Conservation (phyloP, 2,329 filamentous ascomycete species). For the Neonectria hederae region DNA sequence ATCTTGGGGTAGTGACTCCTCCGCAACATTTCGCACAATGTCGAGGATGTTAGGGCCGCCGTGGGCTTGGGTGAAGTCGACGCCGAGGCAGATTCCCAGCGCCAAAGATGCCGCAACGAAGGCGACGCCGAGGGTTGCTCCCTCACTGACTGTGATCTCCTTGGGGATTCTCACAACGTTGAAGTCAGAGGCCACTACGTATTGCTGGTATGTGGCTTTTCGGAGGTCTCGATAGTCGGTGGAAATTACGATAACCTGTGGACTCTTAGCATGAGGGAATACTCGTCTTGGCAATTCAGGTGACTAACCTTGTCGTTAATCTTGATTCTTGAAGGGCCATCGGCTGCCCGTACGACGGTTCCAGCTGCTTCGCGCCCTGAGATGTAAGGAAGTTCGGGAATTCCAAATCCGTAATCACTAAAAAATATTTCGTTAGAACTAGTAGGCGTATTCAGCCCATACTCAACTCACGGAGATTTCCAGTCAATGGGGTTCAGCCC, state of each 20-base stretch:
- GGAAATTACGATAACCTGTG: slow-evolving; percentile 70
- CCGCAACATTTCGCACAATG: slow-evolving; percentile 58
- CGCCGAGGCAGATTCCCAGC: slow-evolving; percentile 74
- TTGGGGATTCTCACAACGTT: slow-evolving; percentile 71
- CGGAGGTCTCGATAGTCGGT: slow-evolving; percentile 78
- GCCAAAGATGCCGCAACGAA: slow-evolving; percentile 75
- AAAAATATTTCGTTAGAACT: not conserved
- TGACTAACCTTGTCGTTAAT: slow-evolving; percentile 61
- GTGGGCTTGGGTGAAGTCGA: slow-evolving; percentile 66
- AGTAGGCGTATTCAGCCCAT: not conserved
- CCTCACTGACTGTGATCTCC: slow-evolving; percentile 61
- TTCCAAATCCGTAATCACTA: slow-evolving; percentile 76
- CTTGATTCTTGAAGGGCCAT: slow-evolving; percentile 57
- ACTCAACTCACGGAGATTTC: slow-evolving; percentile 71
- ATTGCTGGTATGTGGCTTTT: slow-evolving; percentile 78
- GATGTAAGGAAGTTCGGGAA: slow-evolving; percentile 74
- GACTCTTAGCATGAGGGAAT: not conserved
- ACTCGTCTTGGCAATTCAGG: not conserved
- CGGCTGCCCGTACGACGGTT: slow-evolving; percentile 60
- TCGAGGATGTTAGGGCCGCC: slow-evolving; percentile 68
- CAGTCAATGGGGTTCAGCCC: slow-evolving; percentile 82
- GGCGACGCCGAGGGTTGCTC: slow-evolving; percentile 73
- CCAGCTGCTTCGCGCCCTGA: slow-evolving; percentile 77
- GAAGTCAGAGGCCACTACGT: slow-evolving; percentile 70
- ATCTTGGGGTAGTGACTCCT: slow-evolving; percentile 65